phyloP scores from a whole-genome alignment of 2,329 filamentous ascomycete species.

The Sporothrix dimorphospora region DNA sequence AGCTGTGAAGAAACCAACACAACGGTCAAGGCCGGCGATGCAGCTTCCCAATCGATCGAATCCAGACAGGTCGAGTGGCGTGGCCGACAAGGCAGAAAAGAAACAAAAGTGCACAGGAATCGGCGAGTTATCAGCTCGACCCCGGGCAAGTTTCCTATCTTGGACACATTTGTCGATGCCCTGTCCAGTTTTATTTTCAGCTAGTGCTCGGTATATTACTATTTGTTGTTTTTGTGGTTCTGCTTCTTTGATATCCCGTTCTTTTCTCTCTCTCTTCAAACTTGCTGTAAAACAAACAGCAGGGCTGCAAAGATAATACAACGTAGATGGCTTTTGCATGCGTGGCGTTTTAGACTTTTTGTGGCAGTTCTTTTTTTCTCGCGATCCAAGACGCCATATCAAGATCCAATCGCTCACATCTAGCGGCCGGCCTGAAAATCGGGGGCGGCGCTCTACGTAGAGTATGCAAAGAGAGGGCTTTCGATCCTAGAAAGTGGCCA shows the following conservation, averaged over 20 bases:
- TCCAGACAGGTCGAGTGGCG: background rate
- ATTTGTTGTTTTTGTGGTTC: background rate
- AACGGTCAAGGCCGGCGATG: background rate
- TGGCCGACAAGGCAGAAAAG: background rate
- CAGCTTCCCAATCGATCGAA: constrained; percentile 1
- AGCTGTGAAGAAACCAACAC: background rate
- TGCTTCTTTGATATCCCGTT: background rate
- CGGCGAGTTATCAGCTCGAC: background rate
- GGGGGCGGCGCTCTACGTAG: background rate
- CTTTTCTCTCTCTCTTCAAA: background rate
- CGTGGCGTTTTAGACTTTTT: background rate
- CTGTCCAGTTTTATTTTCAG: background rate
- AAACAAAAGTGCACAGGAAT: background rate
- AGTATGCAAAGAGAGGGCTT: too few species aligned
- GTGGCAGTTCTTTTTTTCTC: background rate
- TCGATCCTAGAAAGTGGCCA: background rate
- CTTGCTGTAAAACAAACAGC: background rate
- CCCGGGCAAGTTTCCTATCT: background rate
- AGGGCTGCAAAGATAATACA: background rate
- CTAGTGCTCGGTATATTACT: background rate
- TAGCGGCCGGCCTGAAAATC: too few species aligned
- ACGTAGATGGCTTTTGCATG: background rate
- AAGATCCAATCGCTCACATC: background rate
- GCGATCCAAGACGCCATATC: background rate
- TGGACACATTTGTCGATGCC: constrained; percentile 2